These are phyloP conservation scores for Phytopythium ostracodes DNA, from an alignment of 352 stramenopile species.

Conservation along the genomic window DNA sequence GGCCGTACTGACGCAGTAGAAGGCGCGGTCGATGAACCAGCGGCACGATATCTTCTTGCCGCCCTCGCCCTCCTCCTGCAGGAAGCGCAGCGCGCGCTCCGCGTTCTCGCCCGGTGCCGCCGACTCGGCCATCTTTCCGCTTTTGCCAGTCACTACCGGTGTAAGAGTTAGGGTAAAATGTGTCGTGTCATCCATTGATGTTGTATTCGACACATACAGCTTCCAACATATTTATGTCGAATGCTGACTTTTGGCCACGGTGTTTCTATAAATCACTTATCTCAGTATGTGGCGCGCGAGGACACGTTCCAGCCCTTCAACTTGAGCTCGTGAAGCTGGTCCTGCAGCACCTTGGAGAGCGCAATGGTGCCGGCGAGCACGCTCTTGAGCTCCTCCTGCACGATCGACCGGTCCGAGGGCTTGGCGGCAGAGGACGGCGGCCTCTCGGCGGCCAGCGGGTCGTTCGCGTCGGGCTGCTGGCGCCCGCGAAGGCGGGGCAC, in stretches of 20 bases:
- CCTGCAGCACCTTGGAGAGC: slow-evolving; percentile 64
- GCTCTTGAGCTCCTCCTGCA: slow-evolving; percentile 68
- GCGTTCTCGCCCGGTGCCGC: slow-evolving; percentile 26
- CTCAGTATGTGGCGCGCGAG: slow-evolving; percentile 8
- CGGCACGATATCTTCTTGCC: slow-evolving; percentile 60
- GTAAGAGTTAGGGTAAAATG: not conserved
- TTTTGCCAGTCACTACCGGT: not conserved
- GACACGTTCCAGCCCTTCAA: slow-evolving; percentile 76
- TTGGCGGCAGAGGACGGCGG: slow-evolving; percentile 20
- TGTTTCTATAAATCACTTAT: not conserved
- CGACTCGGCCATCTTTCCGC: not conserved
- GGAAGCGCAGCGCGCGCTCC: slow-evolving; percentile 57
- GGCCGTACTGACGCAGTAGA: slow-evolving; percentile 83
- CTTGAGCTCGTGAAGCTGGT: slow-evolving; percentile 77
- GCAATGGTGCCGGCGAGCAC: slow-evolving; percentile 64
- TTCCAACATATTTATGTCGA: too few species aligned
- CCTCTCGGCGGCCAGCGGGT: slow-evolving; percentile 9
- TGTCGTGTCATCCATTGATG: too few species aligned
- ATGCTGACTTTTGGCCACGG: too few species aligned
- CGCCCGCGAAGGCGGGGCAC: not conserved
- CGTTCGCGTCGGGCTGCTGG: not conserved
- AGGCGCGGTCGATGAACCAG: slow-evolving; percentile 80
- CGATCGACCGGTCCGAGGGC: slow-evolving; percentile 39
- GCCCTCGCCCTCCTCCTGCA: slow-evolving; percentile 40
- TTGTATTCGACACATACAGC: not conserved